A percentile compares a stretch with the other conserved stretches of the same genome.
Evolutionary conservation across 2,329 filamentous ascomycete species (phyloP).

Genomic region (Leptographium flavum): DNA sequence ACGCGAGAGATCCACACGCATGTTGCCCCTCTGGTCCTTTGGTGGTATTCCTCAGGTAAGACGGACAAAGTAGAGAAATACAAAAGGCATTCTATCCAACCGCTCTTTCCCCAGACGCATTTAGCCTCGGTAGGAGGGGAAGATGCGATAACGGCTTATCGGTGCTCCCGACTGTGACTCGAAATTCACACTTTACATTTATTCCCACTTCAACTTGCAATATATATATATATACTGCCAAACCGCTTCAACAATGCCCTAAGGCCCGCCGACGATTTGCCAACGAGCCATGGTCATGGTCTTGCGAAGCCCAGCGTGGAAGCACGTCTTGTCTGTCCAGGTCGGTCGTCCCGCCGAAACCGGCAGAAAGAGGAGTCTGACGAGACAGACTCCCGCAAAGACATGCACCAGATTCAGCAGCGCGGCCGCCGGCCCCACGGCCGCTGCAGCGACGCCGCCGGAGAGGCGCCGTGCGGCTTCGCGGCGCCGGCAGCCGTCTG

Average conservation of each 20-base stretch:
- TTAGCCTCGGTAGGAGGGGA: too few species aligned
- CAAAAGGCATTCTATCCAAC: too few species aligned
- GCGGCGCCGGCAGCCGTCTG: neutral
- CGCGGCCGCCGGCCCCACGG: neutral
- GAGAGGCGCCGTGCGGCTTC: neutral
- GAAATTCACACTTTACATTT: too few species aligned
- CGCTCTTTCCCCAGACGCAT: too few species aligned
- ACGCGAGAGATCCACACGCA: too few species aligned
- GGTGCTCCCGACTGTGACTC: neutral
- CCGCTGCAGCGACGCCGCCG: neutral
- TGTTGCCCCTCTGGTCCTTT: too few species aligned
- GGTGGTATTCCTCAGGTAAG: too few species aligned
- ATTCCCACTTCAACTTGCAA: too few species aligned
- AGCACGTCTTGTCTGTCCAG: conserved; percentile 22
- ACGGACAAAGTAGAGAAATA: too few species aligned
- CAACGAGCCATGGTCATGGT: too few species aligned
- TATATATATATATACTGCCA: too few species aligned
- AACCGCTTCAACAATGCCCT: neutral
- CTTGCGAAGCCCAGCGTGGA: conserved; percentile 23
- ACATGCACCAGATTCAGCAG: conserved; percentile 7
- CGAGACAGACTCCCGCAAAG: conserved; percentile 5
- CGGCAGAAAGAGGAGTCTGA: too few species aligned
- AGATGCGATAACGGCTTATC: neutral
- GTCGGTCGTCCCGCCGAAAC: conserved; percentile 14
- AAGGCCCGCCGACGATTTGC: neutral